These are phyloP conservation scores for Ichthyophthirius multifiliis DNA, from an alignment of 169 alveolate genomes.

Conservation along the genomic window DNA sequence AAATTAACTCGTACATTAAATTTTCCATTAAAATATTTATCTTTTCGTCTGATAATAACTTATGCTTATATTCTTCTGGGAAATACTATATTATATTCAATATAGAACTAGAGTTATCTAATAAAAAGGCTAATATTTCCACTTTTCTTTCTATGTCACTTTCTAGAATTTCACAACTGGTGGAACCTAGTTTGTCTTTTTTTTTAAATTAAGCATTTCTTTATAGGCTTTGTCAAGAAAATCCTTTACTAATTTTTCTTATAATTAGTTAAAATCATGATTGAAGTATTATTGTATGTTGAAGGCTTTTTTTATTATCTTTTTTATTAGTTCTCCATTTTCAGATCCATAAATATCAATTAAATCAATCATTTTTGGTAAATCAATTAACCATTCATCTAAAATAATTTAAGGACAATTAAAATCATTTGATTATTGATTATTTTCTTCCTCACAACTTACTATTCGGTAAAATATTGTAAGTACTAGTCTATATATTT, in stretches of 20 bases:
- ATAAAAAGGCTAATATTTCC: neutral
- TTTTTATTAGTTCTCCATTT: neutral
- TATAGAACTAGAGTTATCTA: neutral
- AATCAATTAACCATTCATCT: neutral
- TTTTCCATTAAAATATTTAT: neutral
- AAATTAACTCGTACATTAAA: neutral
- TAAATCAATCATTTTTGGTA: neutral
- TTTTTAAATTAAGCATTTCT: neutral
- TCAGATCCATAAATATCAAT: neutral
- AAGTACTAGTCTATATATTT: neutral
- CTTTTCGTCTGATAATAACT: neutral
- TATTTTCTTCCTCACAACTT: neutral
- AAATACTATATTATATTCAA: neutral
- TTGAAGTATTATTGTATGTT: neutral
- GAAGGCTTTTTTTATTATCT: neutral
- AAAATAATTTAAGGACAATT: neutral
- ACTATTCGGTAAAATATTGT: neutral
- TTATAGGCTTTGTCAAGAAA: neutral
- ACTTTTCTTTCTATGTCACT: constrained; percentile 1
- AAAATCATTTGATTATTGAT: neutral
- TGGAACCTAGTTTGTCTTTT: neutral
- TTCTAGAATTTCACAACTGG: neutral
- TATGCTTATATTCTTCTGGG: neutral
- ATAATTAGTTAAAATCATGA: neutral
- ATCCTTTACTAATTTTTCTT: neutral